A percentile compares a stretch with the other conserved stretches of the same genome.
phyloP scores from a whole-genome alignment of 768 basidiomycete species.

The Mycena filopes region DNA sequence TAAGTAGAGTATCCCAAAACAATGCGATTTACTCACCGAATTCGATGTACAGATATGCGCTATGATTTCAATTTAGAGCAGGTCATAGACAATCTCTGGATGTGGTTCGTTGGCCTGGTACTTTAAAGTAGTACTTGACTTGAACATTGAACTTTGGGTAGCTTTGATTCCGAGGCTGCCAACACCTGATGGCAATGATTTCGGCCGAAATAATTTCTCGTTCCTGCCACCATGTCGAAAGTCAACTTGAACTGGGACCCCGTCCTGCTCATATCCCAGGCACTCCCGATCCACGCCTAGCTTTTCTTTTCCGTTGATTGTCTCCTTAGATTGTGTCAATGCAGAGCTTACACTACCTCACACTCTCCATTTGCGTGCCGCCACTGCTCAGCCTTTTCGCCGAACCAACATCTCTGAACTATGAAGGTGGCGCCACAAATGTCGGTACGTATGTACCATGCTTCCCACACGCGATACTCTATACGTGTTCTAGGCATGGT shows the following conservation, averaged over 20 bases:
- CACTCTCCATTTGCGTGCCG: slow-evolving; percentile 84
- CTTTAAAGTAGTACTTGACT: too few relatives aligned
- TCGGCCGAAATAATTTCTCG: background rate
- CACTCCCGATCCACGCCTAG: slow-evolving; percentile 30
- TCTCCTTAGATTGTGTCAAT: slow-evolving; percentile 84
- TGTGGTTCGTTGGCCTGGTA: too few relatives aligned
- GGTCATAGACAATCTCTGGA: too few relatives aligned
- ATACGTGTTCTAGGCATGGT: slow-evolving; percentile 71
- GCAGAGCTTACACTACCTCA: slow-evolving; percentile 94
- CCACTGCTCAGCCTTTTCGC: slow-evolving; percentile 82
- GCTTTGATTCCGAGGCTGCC: too few relatives aligned
- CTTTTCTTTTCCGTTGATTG: background rate
- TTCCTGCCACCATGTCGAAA: slow-evolving; percentile 18
- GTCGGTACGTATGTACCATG: slow-evolving; percentile 61
- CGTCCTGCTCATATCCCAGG: slow-evolving; percentile 87
- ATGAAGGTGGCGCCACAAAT: slow-evolving; percentile 84
- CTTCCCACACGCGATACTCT: background rate
- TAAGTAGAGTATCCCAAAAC: slow-evolving; percentile 32
- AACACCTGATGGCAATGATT: too few relatives aligned
- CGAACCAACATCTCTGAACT: slow-evolving; percentile 71
- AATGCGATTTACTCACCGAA: background rate
- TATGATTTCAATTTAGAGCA: slow-evolving; percentile 3
- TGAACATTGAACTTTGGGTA: too few relatives aligned
- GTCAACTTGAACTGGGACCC: slow-evolving; percentile 86
- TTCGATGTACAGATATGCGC: slow-evolving; percentile 1